Percentiles rank a stretch among this genome's conserved stretches.
Evolutionary conservation across 495 filamentous ascomycete genomes (phyloP).

Genomic region (Aspergillus haitiensis): DNA sequence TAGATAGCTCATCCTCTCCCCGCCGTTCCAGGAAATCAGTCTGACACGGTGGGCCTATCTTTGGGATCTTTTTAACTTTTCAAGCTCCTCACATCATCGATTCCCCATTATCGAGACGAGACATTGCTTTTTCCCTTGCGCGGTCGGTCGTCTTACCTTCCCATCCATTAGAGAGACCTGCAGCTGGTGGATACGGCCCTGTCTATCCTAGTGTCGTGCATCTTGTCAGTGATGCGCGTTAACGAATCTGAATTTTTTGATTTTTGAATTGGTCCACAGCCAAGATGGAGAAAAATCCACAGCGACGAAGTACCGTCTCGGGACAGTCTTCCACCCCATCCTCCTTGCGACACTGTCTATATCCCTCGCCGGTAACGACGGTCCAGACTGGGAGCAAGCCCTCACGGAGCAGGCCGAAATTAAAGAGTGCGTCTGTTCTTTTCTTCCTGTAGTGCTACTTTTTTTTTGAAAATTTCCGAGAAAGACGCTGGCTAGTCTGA

Average conservation of each 20-base stretch:
- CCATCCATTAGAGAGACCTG: slow-evolving; percentile 16
- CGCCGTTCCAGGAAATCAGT: slow-evolving; percentile 12
- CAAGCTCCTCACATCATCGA: slow-evolving; percentile 21
- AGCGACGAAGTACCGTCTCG: slow-evolving; percentile 32
- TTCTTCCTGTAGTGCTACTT: too few species aligned
- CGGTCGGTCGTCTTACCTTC: slow-evolving; percentile 20
- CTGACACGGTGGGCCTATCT: slow-evolving; percentile 21
- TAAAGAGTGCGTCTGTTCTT: slow-evolving; percentile 29
- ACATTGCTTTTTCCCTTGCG: slow-evolving; percentile 25
- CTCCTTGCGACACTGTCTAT: slow-evolving; percentile 29
- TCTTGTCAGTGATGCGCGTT: slow-evolving; percentile 37
- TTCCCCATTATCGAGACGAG: slow-evolving; percentile 15
- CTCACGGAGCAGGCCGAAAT: slow-evolving; percentile 21
- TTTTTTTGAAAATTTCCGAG: background rate
- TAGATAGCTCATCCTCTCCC: slow-evolving; percentile 7
- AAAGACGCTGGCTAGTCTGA: slow-evolving; percentile 12
- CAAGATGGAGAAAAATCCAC: slow-evolving; percentile 35
- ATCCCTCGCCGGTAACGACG: slow-evolving; percentile 30
- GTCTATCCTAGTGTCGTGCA: slow-evolving; percentile 26
- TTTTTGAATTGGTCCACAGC: slow-evolving; percentile 12
- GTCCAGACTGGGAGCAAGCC: slow-evolving; percentile 25
- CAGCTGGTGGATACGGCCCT: slow-evolving; percentile 21
- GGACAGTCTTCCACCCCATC: slow-evolving; percentile 29
- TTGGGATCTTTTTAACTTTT: slow-evolving; percentile 11
- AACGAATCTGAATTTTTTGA: slow-evolving; percentile 8